Percentiles rank a stretch among this genome's conserved stretches.
These are phyloP conservation scores for Hericium rajendrae DNA, from an alignment of 768 basidiomycete genomes.

Conservation along the genomic window DNA sequence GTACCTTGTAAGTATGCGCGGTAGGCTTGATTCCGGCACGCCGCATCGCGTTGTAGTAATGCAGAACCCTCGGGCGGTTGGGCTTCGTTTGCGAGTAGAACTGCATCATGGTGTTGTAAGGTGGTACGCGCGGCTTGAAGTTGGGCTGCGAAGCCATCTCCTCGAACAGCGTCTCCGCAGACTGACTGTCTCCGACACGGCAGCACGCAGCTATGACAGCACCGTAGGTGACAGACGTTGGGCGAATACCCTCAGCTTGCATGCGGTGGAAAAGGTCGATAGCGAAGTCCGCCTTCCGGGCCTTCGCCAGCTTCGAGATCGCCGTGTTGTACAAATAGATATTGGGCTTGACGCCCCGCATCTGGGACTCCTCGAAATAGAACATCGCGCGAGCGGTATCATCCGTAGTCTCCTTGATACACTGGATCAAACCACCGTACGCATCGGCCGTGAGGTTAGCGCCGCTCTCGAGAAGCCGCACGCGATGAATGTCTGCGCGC, in stretches of 20 bases:
- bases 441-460: slow-evolving; percentile 79
- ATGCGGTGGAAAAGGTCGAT: slow-evolving; percentile 83
- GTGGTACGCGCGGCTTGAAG: slow-evolving; percentile 86
- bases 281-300: slow-evolving; percentile 86
- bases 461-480: slow-evolving; percentile 67
- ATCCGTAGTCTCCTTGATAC: slow-evolving; percentile 90
- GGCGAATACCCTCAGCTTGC: slow-evolving; percentile 52
- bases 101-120: slow-evolving; percentile 99
- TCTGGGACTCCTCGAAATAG: slow-evolving; percentile 71
- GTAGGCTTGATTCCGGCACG: slow-evolving; percentile 60
- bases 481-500: slow-evolving; percentile 71
- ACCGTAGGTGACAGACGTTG: slow-evolving; percentile 88
- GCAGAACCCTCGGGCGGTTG: slow-evolving; percentile 63
- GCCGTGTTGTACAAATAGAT: slow-evolving; percentile 94
- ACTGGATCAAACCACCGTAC: slow-evolving; percentile 83
- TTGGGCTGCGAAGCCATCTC: slow-evolving; percentile 71
- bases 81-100: slow-evolving; percentile 88
- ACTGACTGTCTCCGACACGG: slow-evolving; percentile 76
- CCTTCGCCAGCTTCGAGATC: slow-evolving; percentile 91
- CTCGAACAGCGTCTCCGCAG: slow-evolving; percentile 73
- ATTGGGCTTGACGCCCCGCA: slow-evolving; percentile 63
- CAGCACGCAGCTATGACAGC: slow-evolving; percentile 91
- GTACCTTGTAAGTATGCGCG: slow-evolving; percentile 89
- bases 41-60: slow-evolving; percentile 63
- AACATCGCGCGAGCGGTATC: slow-evolving; percentile 82